These are phyloP conservation scores for Didymella sp. DNA, from an alignment of 2,329 filamentous ascomycete species.

Conservation along the genomic window DNA sequence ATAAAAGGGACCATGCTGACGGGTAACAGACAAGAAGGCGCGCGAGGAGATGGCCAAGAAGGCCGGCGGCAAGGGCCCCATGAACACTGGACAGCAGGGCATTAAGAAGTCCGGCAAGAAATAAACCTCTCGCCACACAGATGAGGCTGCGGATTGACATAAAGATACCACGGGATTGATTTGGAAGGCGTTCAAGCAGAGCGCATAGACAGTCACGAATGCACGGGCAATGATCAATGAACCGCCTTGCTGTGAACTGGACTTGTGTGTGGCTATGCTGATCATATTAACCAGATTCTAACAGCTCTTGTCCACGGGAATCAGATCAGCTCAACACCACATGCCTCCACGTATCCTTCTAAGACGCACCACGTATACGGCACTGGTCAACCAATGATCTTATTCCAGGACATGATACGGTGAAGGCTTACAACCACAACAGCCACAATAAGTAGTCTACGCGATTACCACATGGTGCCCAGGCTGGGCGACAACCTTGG, in stretches of 20 bases:
- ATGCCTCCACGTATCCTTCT: too few species aligned
- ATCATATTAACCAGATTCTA: neutral
- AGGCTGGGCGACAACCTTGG: neutral
- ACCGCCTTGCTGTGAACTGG: neutral
- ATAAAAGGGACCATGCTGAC: too few species aligned
- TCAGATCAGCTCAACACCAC: too few species aligned
- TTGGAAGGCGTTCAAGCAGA: slow-evolving; percentile 28
- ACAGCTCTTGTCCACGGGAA: too few species aligned
- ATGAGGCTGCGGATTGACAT: slow-evolving; percentile 7
- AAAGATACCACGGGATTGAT: slow-evolving; percentile 38
- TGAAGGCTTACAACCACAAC: neutral
- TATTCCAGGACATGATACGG: neutral
- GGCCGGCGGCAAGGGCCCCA: slow-evolving; percentile 84
- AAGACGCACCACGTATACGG: neutral
- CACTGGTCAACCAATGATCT: neutral
- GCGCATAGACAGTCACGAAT: slow-evolving; percentile 27
- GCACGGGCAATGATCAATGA: slow-evolving; percentile 21
- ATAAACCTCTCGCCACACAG: slow-evolving; percentile 53
- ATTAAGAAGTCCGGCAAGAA: slow-evolving; percentile 99
- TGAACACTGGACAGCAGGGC: slow-evolving; percentile 83
- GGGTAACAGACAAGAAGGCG: slow-evolving; percentile 63
- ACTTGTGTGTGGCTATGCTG: neutral
- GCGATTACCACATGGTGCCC: slow-evolving; percentile 6
- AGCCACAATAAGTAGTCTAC: neutral
- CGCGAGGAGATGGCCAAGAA: slow-evolving; percentile 73